Evolutionary conservation across 164 flowering plant species (phyloP).

Genomic region (Dillenia suffruticosa): DNA sequence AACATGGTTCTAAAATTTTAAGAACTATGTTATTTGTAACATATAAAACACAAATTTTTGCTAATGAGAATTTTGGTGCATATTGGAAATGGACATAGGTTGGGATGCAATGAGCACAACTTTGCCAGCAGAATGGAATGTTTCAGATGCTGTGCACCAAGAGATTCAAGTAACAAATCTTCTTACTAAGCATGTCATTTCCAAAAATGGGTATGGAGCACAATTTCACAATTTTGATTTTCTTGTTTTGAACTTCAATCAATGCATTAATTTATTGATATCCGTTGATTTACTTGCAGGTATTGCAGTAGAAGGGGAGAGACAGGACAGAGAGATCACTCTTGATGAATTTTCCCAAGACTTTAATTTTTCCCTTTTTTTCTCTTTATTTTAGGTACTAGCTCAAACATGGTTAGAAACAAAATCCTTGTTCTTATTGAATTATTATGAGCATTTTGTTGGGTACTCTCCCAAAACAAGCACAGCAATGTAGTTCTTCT

Average conservation of each 20-base stretch:
- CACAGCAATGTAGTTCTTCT: conserved; percentile 26
- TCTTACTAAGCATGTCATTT: conserved; percentile 24
- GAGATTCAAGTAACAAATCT: conserved; percentile 51
- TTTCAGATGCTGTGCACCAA: conserved; percentile 91
- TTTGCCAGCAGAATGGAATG: conserved; percentile 98
- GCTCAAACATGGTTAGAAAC: conserved; percentile 22
- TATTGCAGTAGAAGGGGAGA: conserved; percentile 22
- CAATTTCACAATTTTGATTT: neutral
- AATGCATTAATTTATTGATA: neutral
- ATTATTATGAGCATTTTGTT: conserved; percentile 27
- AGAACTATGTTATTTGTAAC: neutral
- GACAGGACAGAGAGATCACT: conserved; percentile 13
- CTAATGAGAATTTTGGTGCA: neutral
- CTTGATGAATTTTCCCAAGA: conserved; percentile 15
- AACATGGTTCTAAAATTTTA: neutral
- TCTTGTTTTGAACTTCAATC: neutral
- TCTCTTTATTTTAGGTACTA: conserved; percentile 10
- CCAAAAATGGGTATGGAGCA: conserved; percentile 26
- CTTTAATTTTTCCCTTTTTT: conserved; percentile 7
- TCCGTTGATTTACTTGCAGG: conserved; percentile 20
- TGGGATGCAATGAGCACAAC: conserved; percentile 96
- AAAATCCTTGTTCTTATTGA: conserved; percentile 17
- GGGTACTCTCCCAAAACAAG: conserved; percentile 15
- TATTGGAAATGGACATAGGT: conserved; percentile 30
- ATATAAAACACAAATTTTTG: too few relatives aligned